Percentiles rank a stretch among this genome's conserved stretches.
Conservation (phyloP, 768 basidiomycete species). For the Lactarius quietus region DNA sequence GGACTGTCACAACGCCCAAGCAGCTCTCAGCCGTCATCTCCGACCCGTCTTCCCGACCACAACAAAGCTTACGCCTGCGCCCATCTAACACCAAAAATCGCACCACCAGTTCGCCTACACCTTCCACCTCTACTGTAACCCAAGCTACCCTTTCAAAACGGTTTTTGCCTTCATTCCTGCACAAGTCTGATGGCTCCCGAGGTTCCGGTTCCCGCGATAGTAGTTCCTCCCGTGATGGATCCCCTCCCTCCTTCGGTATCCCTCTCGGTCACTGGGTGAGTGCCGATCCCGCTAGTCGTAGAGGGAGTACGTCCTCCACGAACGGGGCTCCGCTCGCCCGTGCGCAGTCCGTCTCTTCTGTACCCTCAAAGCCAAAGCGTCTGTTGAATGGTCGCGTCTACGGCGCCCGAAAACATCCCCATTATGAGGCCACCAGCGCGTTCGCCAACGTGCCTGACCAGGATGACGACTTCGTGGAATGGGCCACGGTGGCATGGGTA, state of each 20-base stretch:
- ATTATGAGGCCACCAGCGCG: slow-evolving; percentile 31
- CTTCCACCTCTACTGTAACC: slow-evolving; percentile 20
- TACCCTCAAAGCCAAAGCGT: slow-evolving; percentile 29
- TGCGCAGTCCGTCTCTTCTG: background rate
- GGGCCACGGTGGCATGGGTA: slow-evolving; percentile 84
- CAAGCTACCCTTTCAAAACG: slow-evolving; percentile 15
- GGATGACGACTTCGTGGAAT: slow-evolving; percentile 84
- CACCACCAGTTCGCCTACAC: slow-evolving; percentile 10
- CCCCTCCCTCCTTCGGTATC: slow-evolving; percentile 6
- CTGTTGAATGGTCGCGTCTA: slow-evolving; percentile 86
- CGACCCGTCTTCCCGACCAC: background rate
- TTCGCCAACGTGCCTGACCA: slow-evolving; percentile 52
- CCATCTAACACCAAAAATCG: slow-evolving; percentile 8
- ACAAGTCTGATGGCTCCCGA: slow-evolving; percentile 45
- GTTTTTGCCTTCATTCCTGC: slow-evolving; percentile 24
- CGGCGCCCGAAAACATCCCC: slow-evolving; percentile 38
- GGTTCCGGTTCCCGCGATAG: slow-evolving; percentile 52
- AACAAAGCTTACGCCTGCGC: background rate
- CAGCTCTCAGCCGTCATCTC: background rate
- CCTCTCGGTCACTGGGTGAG: slow-evolving; percentile 19
- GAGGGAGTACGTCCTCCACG: background rate
- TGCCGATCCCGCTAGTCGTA: slow-evolving; percentile 3
- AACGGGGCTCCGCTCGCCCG: slow-evolving; percentile 4
- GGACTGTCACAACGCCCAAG: slow-evolving; percentile 7
- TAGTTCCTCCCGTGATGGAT: slow-evolving; percentile 45